phyloP scores from a whole-genome alignment of 495 filamentous ascomycete species.

The Gamarada debralockiae region DNA sequence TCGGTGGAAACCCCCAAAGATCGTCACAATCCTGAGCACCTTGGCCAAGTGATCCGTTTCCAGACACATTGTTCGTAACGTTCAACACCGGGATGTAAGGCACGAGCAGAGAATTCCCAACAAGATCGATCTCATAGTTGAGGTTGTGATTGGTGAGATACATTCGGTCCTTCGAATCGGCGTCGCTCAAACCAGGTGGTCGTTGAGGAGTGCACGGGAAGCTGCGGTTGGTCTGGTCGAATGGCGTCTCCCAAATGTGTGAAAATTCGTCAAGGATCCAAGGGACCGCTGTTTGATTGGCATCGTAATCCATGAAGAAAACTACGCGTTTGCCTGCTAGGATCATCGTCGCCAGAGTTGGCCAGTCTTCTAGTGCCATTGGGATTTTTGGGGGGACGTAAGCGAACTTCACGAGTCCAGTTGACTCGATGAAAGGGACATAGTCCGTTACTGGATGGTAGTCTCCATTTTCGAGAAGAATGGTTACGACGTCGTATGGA shows the following conservation, averaged over 20 bases:
- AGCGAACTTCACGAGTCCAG: constrained; percentile 64
- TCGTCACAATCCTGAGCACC: constrained; percentile 64
- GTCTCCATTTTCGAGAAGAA: constrained; percentile 78
- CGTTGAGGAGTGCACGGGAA: constrained; percentile 70
- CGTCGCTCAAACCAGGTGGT: constrained; percentile 54
- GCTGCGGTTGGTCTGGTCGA: constrained; percentile 59
- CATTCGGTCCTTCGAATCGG: constrained; percentile 46
- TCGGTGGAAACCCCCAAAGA: constrained; percentile 71
- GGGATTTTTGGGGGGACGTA: constrained; percentile 66
- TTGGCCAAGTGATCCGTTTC: constrained; percentile 63
- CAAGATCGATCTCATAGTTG: constrained; percentile 65
- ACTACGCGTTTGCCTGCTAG: constrained; percentile 50
- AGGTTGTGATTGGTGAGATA: constrained; percentile 94
- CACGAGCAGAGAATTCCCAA: constrained; percentile 50
- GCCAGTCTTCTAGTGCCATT: constrained; percentile 78
- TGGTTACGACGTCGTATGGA: constrained; percentile 86
- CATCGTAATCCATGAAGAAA: constrained; percentile 72
- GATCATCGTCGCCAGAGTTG: constrained; percentile 77
- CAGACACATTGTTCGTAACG: constrained; percentile 63
- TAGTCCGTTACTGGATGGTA: constrained; percentile 27
- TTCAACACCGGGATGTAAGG: constrained; percentile 69
- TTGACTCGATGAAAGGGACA: constrained; percentile 46
- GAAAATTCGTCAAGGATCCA: constrained; percentile 74
- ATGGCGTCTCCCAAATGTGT: constrained; percentile 74
- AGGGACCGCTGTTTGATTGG: constrained; percentile 72